phyloP scores from a whole-genome alignment of 805 yeast species.

The Zygosaccharomyces bisporus region DNA sequence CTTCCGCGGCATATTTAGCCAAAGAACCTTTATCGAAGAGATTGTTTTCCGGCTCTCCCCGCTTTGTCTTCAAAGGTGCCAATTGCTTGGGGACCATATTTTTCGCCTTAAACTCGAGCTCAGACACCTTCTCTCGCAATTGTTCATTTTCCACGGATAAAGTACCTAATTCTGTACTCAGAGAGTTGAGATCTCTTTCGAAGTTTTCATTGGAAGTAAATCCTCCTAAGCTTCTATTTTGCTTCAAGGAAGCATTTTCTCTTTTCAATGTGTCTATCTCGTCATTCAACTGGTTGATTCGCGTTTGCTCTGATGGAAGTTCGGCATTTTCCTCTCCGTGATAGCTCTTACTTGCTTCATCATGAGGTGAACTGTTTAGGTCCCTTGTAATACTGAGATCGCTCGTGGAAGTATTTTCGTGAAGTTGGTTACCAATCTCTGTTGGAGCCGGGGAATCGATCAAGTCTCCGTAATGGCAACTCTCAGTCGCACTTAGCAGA shows the following conservation, averaged over 20 bases:
- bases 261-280: slow-evolving; percentile 13
- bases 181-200: slow-evolving; percentile 25
- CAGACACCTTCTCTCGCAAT: slow-evolving; percentile 38
- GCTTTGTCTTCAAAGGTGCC: not conserved
- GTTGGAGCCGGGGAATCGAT: slow-evolving; percentile 10
- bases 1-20: slow-evolving; percentile 12
- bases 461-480: slow-evolving; percentile 12
- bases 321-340: not conserved
- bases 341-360: not conserved
- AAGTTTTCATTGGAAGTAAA: slow-evolving; percentile 17
- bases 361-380: not conserved
- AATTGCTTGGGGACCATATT: not conserved
- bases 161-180: slow-evolving; percentile 26
- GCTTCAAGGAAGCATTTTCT: slow-evolving; percentile 11
- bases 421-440: not conserved
- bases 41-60: not conserved
- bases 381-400: not conserved
- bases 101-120: slow-evolving; percentile 47
- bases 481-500: slow-evolving; percentile 7
- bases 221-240: slow-evolving; percentile 2
- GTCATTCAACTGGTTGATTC: slow-evolving; percentile 19
- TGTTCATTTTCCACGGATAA: slow-evolving; percentile 35
- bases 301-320: not conserved
- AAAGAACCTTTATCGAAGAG: slow-evolving; percentile 13
- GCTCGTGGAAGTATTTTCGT: not conserved